phyloP scores from a whole-genome alignment of 2,329 filamentous ascomycete genomes.

The Chaetomiaceae sp. region DNA sequence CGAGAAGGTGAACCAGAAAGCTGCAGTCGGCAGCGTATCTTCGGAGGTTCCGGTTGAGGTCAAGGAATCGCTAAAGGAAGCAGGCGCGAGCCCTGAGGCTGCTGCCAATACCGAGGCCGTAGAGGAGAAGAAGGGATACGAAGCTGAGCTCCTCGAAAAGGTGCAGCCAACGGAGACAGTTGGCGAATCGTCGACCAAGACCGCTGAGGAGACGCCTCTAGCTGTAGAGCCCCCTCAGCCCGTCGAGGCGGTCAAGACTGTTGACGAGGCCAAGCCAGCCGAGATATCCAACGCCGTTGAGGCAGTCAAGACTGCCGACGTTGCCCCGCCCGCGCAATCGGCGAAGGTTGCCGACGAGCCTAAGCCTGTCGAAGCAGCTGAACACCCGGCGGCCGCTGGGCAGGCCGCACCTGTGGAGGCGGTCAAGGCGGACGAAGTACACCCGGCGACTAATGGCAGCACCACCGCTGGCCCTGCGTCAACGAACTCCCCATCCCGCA shows the following conservation, averaged over 20 bases:
- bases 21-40: conserved; percentile 14
- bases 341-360: background rate
- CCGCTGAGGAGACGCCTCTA: conserved; percentile 1
- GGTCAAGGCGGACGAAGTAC: conserved; percentile 9
- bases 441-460: conserved; percentile 21
- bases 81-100: conserved; percentile 62
- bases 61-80: conserved; percentile 21
- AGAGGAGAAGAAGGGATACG: conserved; percentile 68
- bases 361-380: conserved; percentile 10
- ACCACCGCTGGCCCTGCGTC: conserved; percentile 21
- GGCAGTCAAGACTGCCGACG: conserved; percentile 11
- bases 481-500: background rate
- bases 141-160: conserved; percentile 68
- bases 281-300: conserved; percentile 13
- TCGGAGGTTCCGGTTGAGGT: conserved; percentile 22
- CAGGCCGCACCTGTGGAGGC: conserved; percentile 7
- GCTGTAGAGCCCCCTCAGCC: conserved; percentile 65
- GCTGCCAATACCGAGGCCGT: conserved; percentile 64
- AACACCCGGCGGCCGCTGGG: conserved; percentile 1
- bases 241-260: conserved; percentile 39
- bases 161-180: conserved; percentile 39
- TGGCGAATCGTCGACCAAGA: conserved; percentile 7
- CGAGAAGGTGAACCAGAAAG: conserved; percentile 34
- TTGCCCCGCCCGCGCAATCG: background rate
- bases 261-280: conserved; percentile 47